Percentiles rank a stretch among this genome's conserved stretches.
Conservation (phyloP, 306 rosid species). For the Astragalus membranaceus region DNA sequence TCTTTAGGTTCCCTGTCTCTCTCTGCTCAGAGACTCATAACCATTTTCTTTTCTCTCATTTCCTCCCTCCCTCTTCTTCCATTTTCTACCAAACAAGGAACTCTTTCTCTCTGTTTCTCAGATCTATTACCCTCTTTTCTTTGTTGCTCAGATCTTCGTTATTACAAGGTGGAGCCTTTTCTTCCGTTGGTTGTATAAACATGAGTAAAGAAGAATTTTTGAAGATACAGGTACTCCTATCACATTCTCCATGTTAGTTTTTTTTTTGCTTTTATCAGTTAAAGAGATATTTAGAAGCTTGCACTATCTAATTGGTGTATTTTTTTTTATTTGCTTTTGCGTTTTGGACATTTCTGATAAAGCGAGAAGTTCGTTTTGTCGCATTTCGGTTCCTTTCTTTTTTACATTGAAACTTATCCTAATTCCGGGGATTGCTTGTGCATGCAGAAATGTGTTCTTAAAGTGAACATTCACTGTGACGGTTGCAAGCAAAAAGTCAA, state of each 20-base stretch:
- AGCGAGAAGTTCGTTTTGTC: neutral
- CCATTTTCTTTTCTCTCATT: slow-evolving; percentile 11
- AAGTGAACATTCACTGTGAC: slow-evolving; percentile 95
- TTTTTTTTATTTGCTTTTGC: neutral
- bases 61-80: neutral
- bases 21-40: slow-evolving; percentile 36
- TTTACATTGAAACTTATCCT: slow-evolving; percentile 16
- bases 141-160: slow-evolving; percentile 15
- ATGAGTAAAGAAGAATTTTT: slow-evolving; percentile 96
- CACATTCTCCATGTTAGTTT: slow-evolving; percentile 3
- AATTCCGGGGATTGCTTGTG: slow-evolving; percentile 37
- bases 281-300: neutral
- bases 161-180: slow-evolving; percentile 15
- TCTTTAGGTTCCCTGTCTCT: slow-evolving; percentile 23
- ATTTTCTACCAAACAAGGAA: neutral
- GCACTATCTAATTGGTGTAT: neutral
- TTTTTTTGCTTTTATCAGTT: slow-evolving; percentile 4
- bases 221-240: slow-evolving; percentile 82
- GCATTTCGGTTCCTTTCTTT: neutral
- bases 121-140: slow-evolving; percentile 2
- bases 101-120: neutral
- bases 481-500: slow-evolving; percentile 93
- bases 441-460: slow-evolving; percentile 87
- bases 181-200: slow-evolving; percentile 23
- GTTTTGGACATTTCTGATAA: neutral